These are phyloP conservation scores for Blastobotrys petasosporus DNA, from an alignment of 1,139 yeast genomes.

Conservation along the genomic window DNA sequence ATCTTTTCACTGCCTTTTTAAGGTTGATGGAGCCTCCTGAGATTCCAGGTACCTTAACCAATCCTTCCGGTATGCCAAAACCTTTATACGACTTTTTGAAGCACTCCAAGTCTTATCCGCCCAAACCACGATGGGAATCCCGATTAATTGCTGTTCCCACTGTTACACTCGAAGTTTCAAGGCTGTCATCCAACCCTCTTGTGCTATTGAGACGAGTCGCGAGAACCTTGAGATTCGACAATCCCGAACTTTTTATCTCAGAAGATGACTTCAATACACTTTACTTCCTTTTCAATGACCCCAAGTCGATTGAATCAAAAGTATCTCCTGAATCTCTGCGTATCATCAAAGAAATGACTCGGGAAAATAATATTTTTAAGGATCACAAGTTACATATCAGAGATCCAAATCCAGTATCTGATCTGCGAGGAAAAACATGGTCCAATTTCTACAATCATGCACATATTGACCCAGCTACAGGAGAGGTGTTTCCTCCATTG, in stretches of 20 bases:
- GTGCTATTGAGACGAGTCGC: constrained; percentile 57
- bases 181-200: constrained; percentile 53
- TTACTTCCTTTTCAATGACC: constrained; percentile 63
- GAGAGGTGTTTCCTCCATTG: constrained; percentile 27
- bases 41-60: constrained; percentile 6
- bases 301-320: constrained; percentile 54
- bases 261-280: constrained; percentile 74
- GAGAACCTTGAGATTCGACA: constrained; percentile 61
- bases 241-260: constrained; percentile 62
- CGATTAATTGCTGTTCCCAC: constrained; percentile 55
- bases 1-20: constrained; percentile 66
- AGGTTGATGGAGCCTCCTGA: constrained; percentile 50
- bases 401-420: constrained; percentile 26
- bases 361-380: constrained; percentile 27
- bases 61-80: constrained; percentile 11
- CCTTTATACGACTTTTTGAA: constrained; percentile 11
- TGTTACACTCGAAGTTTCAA: constrained; percentile 60
- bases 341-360: constrained; percentile 47
- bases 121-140: constrained; percentile 28
- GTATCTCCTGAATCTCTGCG: constrained; percentile 72
- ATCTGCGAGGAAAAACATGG: constrained; percentile 42
- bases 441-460: constrained; percentile 35
- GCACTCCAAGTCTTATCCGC: constrained; percentile 33
- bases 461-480: constrained; percentile 28
- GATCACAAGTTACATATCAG: constrained; percentile 27